Evolutionary conservation across 805 yeast species (phyloP).

Genomic region (Candida cerambycidarum): DNA sequence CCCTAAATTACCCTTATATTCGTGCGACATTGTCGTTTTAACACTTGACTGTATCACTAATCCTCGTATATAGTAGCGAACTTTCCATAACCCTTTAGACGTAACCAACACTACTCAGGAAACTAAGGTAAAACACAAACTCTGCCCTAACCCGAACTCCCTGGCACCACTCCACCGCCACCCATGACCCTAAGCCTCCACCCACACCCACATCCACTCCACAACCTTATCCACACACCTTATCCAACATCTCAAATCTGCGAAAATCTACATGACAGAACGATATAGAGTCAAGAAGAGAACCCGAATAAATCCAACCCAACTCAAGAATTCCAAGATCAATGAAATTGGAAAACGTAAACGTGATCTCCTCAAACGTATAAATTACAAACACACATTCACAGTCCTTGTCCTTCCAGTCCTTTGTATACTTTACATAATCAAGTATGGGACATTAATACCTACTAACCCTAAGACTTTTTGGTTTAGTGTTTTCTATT

Average conservation of each 20-base stretch:
- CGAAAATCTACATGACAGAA: conserved; percentile 2
- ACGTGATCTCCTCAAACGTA: conserved; percentile 34
- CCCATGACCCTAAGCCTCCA: no score
- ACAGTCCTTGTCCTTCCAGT: conserved; percentile 37
- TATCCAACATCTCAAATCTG: no score
- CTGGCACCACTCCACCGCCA: no score
- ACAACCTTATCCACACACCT: not conserved
- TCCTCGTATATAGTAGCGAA: no score
- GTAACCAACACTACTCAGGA: no score
- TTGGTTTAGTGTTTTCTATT: conserved; percentile 31
- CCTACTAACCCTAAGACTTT: conserved; percentile 28
- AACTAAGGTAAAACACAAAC: no score
- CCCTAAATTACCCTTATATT: no score
- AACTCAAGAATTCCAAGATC: conserved; percentile 28
- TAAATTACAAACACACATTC: conserved; percentile 34
- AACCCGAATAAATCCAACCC: conserved; percentile 16
- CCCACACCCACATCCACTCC: no score
- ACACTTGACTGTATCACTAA: no score
- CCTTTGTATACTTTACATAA: conserved; percentile 26
- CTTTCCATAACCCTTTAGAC: no score
- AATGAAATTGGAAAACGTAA: conserved; percentile 35
- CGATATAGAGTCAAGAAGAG: conserved; percentile 15
- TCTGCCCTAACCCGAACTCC: no score
- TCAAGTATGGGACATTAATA: conserved; percentile 21
- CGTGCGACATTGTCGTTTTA: not conserved